Percentiles rank a stretch among this genome's conserved stretches.
These are phyloP conservation scores for Rhizopus arrhizus DNA, from an alignment of 371 early-diverging fungal species.

Conservation along the genomic window DNA sequence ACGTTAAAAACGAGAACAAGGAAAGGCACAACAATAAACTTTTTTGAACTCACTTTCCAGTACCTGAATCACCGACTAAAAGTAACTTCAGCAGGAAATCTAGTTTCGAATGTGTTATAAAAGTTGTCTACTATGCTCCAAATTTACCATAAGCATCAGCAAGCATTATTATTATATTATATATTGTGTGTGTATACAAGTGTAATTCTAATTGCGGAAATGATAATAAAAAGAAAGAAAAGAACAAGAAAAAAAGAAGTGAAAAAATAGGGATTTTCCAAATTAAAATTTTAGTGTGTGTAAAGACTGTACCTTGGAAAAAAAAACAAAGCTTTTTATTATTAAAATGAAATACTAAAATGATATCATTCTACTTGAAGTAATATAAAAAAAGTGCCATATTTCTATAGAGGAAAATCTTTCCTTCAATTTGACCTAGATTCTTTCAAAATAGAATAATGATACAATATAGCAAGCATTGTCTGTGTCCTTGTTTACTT, in stretches of 20 bases:
- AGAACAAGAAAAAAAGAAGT: constrained; percentile 1
- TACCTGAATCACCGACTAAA: constrained; percentile 66
- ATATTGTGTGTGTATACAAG: background rate
- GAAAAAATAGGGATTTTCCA: background rate
- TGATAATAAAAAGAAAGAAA: background rate
- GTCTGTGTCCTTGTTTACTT: too few species aligned
- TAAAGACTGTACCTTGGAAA: background rate
- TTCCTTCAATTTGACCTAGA: too few species aligned
- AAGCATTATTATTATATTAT: constrained; percentile 29
- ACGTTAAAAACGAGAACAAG: constrained; percentile 2
- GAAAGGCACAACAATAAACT: background rate
- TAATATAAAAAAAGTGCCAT: too few species aligned
- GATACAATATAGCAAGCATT: too few species aligned
- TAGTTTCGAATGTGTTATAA: constrained; percentile 9
- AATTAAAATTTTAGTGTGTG: constrained; percentile 1
- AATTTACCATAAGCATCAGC: constrained; percentile 54
- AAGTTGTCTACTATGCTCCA: background rate
- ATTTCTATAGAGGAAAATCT: too few species aligned
- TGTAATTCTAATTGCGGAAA: constrained; percentile 7
- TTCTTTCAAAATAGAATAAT: too few species aligned
- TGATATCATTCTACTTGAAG: too few species aligned
- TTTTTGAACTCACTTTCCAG: constrained; percentile 57
- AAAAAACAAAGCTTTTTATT: too few species aligned
- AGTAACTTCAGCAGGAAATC: constrained; percentile 64
- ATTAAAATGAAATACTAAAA: too few species aligned